Conservation (phyloP, 176 grass and related monocot genomes). For the Poa annua region DNA sequence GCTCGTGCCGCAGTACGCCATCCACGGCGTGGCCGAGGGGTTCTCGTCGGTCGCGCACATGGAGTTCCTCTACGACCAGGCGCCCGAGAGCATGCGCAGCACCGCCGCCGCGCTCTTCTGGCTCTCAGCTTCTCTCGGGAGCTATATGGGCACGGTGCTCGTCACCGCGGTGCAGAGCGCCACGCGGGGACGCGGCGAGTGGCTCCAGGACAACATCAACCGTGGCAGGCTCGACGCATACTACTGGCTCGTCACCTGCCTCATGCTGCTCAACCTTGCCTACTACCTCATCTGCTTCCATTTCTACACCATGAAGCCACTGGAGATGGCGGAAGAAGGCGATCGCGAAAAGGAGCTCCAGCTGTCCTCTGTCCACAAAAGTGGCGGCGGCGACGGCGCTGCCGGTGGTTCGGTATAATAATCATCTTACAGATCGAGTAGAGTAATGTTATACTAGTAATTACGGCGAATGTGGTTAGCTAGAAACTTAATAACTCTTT, state of each 20-base stretch:
- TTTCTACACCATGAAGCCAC: slow-evolving; percentile 71
- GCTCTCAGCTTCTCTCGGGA: slow-evolving; percentile 62
- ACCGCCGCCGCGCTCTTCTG: slow-evolving; percentile 75
- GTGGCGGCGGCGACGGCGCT: not conserved
- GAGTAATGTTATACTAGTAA: not conserved
- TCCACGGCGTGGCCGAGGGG: slow-evolving; percentile 70
- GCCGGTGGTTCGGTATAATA: not conserved
- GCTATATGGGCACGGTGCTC: slow-evolving; percentile 72
- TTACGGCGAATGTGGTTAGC: not conserved
- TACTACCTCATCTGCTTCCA: slow-evolving; percentile 64
- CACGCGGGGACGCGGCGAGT: slow-evolving; percentile 59
- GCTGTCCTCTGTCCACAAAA: slow-evolving; percentile 37
- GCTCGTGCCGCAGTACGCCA: slow-evolving; percentile 77
- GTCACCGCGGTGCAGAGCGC: slow-evolving; percentile 66
- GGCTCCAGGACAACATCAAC: slow-evolving; percentile 96
- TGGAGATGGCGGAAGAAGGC: slow-evolving; percentile 36
- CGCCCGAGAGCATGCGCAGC: slow-evolving; percentile 94
- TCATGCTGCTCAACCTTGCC: slow-evolving; percentile 68
- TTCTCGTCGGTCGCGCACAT: slow-evolving; percentile 66
- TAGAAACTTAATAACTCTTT: not conserved
- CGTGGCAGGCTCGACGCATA: slow-evolving; percentile 68
- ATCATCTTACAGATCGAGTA: not conserved
- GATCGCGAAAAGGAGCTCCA: slow-evolving; percentile 29
- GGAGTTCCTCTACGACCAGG: slow-evolving; percentile 90
- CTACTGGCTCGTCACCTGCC: slow-evolving; percentile 74